These are phyloP conservation scores for Blastocystis sp. DNA, from an alignment of 352 stramenopile species.

Conservation along the genomic window DNA sequence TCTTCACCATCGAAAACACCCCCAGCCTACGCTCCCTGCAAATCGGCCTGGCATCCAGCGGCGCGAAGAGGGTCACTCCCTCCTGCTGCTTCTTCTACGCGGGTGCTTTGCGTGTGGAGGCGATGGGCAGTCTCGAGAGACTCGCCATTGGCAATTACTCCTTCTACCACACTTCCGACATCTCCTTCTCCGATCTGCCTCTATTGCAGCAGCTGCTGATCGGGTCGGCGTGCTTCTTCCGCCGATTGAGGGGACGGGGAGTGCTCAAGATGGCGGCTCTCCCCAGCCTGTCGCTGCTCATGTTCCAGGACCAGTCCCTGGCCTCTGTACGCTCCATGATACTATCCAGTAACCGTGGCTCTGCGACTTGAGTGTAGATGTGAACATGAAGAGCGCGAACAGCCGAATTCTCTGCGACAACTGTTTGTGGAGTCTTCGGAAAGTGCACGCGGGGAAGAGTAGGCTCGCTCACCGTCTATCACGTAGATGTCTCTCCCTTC, in stretches of 20 bases:
- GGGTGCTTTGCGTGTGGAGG: neutral
- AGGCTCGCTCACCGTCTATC: neutral
- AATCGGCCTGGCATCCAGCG: neutral
- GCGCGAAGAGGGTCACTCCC: neutral
- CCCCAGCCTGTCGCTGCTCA: neutral
- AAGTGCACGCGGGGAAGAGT: neutral
- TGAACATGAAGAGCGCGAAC: neutral
- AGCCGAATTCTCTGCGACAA: neutral
- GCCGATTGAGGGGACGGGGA: neutral
- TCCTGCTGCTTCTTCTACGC: conserved; percentile 60
- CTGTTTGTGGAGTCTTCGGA: neutral
- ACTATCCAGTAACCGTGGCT: neutral
- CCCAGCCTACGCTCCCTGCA: neutral
- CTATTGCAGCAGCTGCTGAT: neutral
- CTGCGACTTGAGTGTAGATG: neutral
- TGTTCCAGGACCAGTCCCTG: conserved; percentile 8
- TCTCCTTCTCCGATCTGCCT: neutral
- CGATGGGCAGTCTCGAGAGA: neutral
- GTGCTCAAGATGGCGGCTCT: neutral
- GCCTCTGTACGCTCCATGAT: neutral
- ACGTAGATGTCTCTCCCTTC: neutral
- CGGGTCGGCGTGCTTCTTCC: conserved; percentile 21
- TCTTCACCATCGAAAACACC: neutral
- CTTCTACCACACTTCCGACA: conserved; percentile 8
- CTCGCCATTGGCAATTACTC: neutral